A percentile compares a stretch with the other conserved stretches of the same genome.
Conservation (phyloP, 78 protist species). For the Dictyostelium firmibasis region DNA sequence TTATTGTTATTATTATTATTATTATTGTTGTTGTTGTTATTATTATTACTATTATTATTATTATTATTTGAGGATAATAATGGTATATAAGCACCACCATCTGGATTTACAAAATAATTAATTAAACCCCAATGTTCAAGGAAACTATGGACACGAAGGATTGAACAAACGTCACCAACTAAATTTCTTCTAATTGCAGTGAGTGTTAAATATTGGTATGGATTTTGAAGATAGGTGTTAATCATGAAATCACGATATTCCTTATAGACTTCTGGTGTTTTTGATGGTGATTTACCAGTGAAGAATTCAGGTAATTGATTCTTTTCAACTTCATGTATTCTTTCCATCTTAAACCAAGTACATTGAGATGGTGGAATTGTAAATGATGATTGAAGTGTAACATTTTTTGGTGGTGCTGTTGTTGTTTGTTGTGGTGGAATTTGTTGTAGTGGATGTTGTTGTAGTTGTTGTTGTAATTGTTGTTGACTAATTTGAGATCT, state of each 20-base stretch:
- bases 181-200: constrained; percentile 59
- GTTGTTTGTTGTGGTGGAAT: background rate
- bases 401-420: background rate
- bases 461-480: background rate
- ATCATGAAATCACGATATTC: constrained; percentile 80
- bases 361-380: constrained; percentile 39
- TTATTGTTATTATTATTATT: background rate
- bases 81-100: constrained; percentile 64
- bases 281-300: constrained; percentile 58
- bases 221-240: constrained; percentile 72
- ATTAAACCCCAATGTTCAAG: constrained; percentile 84
- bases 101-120: constrained; percentile 66
- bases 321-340: constrained; percentile 46
- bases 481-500: background rate
- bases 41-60: background rate
- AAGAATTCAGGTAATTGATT: constrained; percentile 53
- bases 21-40: background rate
- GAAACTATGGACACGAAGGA: constrained; percentile 73
- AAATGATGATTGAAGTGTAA: constrained; percentile 13
- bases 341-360: constrained; percentile 48
- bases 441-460: background rate
- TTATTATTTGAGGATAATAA: background rate
- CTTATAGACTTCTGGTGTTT: constrained; percentile 60
- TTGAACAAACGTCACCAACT: constrained; percentile 61
- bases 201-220: constrained; percentile 68